Conservation (phyloP, 225 moss, liverwort and hornwort species). For the Bryum argenteum region DNA sequence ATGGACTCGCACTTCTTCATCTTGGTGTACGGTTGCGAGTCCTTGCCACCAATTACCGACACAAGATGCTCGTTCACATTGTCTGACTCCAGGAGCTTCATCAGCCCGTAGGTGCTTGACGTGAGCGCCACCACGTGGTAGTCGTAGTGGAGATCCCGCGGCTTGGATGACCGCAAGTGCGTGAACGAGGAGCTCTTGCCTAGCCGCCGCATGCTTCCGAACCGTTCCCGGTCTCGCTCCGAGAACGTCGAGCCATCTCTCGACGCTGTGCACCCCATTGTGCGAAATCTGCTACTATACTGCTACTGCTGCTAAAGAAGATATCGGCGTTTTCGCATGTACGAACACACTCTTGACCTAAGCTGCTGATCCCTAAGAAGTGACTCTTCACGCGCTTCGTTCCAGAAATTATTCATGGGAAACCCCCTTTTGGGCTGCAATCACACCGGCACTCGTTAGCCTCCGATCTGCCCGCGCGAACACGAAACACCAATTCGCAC, state of each 20-base stretch:
- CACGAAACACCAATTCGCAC: neutral
- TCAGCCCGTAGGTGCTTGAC: conserved; percentile 63
- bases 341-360: neutral
- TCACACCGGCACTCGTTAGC: conserved; percentile 17
- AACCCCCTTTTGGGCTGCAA: conserved; percentile 17
- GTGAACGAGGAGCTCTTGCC: conserved; percentile 63
- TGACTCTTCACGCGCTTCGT: conserved; percentile 25
- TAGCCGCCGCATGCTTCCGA: conserved; percentile 45
- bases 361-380: neutral
- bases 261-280: conserved; percentile 65
- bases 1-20: conserved; percentile 47
- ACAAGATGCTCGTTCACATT: conserved; percentile 42
- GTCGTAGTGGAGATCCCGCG: conserved; percentile 52
- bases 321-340: conserved; percentile 26
- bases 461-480: neutral
- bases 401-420: conserved; percentile 33
- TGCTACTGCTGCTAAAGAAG: conserved; percentile 16
- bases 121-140: conserved; percentile 68
- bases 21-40: conserved; percentile 22
- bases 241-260: conserved; percentile 37
- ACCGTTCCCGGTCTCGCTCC: conserved; percentile 41
- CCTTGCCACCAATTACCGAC: conserved; percentile 47
- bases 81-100: conserved; percentile 62
- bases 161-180: conserved; percentile 39
- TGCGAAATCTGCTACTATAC: conserved; percentile 5